Base-by-base conservation (phyloP, 176 grass and related monocot species). In the Zoysia pacifica region DNA sequence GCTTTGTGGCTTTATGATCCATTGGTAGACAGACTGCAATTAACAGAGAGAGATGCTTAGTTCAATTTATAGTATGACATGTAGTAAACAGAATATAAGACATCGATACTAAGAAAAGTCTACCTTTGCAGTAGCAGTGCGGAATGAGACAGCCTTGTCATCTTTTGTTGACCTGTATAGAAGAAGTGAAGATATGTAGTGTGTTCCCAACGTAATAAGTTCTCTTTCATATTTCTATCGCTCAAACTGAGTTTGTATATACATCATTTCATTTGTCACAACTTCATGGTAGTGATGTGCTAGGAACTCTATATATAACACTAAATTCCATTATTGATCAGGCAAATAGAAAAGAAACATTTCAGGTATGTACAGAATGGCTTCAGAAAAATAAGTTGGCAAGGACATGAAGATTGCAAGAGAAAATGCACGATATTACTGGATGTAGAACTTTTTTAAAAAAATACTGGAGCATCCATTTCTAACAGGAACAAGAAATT, bases 71-170 rank as follows among this genome's bases (percentile, higher is more conserved):
- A 47, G 20, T 41, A 47, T 14, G 6, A 18, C 65, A 69, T 60
- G 15, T 73, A 77, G 36, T 39, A 72, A 62, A 44, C 59, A 11
- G 20, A 45, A 68, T 12, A 20, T 28, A 16, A 65, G 45, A 65
- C 39, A 63, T 9, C 36, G 3, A 56, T 48, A 80, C 20, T 55
- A 68, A 67, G 59, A 70, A 72, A 19, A 71, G 66, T 51, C 38
- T 63, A 95, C 96, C 84, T 99, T 99, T 75, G 92, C 96, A 82
- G 86, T 91, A 76, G 90, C 86, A 76, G 96, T 95, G n/a, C 96
- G 90, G 73, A 99, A 99, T 75, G 90, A 87, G 42, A 99, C 67
- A 66, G 86, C 67, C 11, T 79, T 76, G 35, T 94, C 96, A 67
- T 95, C 92, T 75, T 86, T 94, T 69, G 78, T 66, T 76, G 81